Evolutionary conservation across 1,284 basidiomycete genomes (phyloP), one percentile per base, ranked within the genome.

Genomic region (Pseudozyma thailandica): DNA sequence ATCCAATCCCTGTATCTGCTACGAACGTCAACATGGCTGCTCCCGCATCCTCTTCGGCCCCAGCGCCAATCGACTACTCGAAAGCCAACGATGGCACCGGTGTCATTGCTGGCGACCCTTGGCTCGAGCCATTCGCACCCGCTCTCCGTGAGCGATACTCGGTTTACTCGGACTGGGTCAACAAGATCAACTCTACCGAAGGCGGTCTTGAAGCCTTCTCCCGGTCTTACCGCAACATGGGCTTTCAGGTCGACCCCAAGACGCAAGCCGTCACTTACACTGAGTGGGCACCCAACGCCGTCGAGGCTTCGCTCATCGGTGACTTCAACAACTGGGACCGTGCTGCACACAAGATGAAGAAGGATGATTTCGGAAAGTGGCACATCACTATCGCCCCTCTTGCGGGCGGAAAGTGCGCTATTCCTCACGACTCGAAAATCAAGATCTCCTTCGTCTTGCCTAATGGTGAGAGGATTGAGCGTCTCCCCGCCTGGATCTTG

Each of bases 311-410:
- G 75, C 85, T 98, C 54, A 93, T 94, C 79, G 95, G 95, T 49
- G 95, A 98, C 46, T 98, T 98, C 86, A 98, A 98, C 84, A 85
- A 87, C 54, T 98, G 95, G 95, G 88, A 91, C 75, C 89, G 93
- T 72, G 84, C 87, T 4, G 88, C 56, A 16, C 73, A 77, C 91
- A 16, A 92, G 94, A 92, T 98, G 93, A 89, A 85, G 52, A 93
- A 89, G 85, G 86, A 93, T 78, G 79, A 88, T n/a, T 98, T 88
- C 83, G 95, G 95, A 47, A 88, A 96, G n/a, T 98, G 93, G 91
- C 91, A 92, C 82, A 89, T 94, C 66, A 88, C 86, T 31, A 76
- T 98, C 4, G 90, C 91, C n/a, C 88, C 93, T 23, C 83, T 86
- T 30, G 50, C 50, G 2, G 18, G 35, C 15, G 65, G 48, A 18